Evolutionary conservation across 176 grass and related monocot genomes (phyloP).

Genomic region (Eragrostis nindensis): DNA sequence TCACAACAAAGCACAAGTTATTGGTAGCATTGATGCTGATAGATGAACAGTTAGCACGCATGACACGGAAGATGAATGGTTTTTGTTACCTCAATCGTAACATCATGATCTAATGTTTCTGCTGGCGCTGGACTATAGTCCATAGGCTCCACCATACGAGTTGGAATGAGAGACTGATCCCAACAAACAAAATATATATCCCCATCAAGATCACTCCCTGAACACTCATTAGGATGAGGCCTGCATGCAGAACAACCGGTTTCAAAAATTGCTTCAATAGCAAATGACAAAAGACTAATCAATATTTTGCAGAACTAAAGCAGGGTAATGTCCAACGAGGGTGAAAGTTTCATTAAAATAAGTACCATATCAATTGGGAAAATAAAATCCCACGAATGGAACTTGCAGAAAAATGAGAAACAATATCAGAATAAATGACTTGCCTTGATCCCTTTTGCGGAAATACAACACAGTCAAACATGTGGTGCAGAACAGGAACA

Average conservation of each 20-base stretch:
- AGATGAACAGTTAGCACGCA: conserved; percentile 7
- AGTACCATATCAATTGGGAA: not conserved
- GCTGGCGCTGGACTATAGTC: conserved; percentile 74
- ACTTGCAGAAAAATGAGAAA: not conserved
- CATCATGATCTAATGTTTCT: conserved; percentile 83
- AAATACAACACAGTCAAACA: conserved; percentile 96
- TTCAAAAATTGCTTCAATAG: conserved; percentile 4
- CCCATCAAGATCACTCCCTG: conserved; percentile 95
- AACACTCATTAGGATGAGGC: conserved; percentile 94
- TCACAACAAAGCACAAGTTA: not conserved
- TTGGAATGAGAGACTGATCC: conserved; percentile 73
- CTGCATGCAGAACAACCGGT: conserved; percentile 48
- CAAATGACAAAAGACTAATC: conserved; percentile 28
- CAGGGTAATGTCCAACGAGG: not conserved
- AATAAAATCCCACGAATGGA: not conserved
- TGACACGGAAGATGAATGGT: conserved; percentile 9
- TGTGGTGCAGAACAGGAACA: conserved; percentile 70
- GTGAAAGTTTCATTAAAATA: not conserved
- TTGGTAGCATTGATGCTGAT: conserved; percentile 11
- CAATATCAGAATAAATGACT: conserved; percentile 31
- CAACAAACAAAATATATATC: conserved; percentile 95
- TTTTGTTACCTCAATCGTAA: conserved; percentile 65
- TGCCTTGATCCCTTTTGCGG: conserved; percentile 83
- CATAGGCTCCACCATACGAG: conserved; percentile 57
- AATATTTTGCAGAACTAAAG: not conserved